Evolutionary conservation across 2,329 filamentous ascomycete species (phyloP), one percentile per base, ranked within the genome.

Genomic region (Aquanectria penicillioides): DNA sequence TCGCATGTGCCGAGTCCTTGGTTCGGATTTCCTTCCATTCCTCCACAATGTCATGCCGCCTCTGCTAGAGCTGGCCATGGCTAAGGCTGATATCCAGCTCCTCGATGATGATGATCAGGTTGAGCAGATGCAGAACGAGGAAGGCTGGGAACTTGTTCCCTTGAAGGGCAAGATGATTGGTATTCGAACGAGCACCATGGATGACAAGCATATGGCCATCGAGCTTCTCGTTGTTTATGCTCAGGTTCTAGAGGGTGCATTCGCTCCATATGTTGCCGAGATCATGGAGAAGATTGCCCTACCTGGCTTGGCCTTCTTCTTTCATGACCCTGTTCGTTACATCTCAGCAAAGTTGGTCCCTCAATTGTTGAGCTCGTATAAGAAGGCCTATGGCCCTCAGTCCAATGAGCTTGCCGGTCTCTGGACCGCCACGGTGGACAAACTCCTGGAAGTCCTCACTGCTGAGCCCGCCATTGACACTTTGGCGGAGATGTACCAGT

Each of bases 141-240:
- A 97, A 56, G 94, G 94, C 37, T 99, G 95, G 95, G 95, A 99
- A 76, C 84, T 99, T 66, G 93, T 99, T 13, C 95, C 95, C 8
- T 85, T 99, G 54, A 97, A 97, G 79, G 95, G 95, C 66, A 98
- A 98, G 81, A 92, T 97, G 77, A 97, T 99, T 71, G 95, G 95
- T 64, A 99, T 99, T 80, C 93, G 94, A 80, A 99, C 95, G 7
- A 97, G 93, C 75, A 92, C 91, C 9, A 89, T 99, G 76, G 95
- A 99, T 70, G 95, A 99, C 79, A 99, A 99, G 82, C 94, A 98
- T 77, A 97, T 97, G 86, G 95, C 95, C n/a, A 98, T 99, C 65
- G 95, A 99, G 78, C 87, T 99, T 50, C 90, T 99, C 60, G 94
- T 97, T 41, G 94, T 99, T 62, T 99, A 99, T 73, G 94, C 95